Evolutionary conservation across 2,329 filamentous ascomycete species (phyloP), one percentile per base, ranked within the genome.

Genomic region (Ceratocystis variospora): DNA sequence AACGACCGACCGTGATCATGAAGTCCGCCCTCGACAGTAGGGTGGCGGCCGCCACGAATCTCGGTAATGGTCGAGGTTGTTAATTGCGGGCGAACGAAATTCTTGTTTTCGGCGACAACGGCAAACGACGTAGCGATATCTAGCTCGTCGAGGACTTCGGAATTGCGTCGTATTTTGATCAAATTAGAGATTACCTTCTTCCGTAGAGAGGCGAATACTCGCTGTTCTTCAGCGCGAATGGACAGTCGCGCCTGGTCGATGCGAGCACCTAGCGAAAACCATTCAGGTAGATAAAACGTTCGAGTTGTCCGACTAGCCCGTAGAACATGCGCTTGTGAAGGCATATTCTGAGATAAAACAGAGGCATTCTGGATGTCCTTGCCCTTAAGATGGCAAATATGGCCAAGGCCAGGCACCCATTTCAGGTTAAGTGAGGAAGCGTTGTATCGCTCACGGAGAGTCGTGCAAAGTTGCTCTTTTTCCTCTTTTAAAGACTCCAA

Each of bases 91-190:
- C 93, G 83, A 1, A 86, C 81, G 70, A 94, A 85, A 61, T 81
- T 78, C 69, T 89, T 86, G 73, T 96, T 89, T 28, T 80, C 74
- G 1, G 94, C 92, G 1, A 97, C 80, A 3, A 80, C 81, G 2
- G 94, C 90, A 72, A 96, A 96, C 0, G 90, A 90, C 66, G 89
- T 90, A 1, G 88, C 84, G 46, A 99, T 88, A 75, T 99, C 94
- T 7, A 99, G 83, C 75, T 96, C 92, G 73, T 97, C 93, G 22
- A 99, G 83, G 0, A 96, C 88, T n/a, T 85, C 82, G 10, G 93
- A 92, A 74, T 96, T 97, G 67, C 88, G 88, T 5, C 94, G 87
- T 15, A 99, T 83, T 71, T 87, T 90, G 69, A 96, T 85, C 2
- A 99, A 82, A 71, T 92, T 93, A 61, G 83, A 77, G 3, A 97